Base-by-base conservation (phyloP, 345 rosid species). In the Reutealis trisperma region DNA sequence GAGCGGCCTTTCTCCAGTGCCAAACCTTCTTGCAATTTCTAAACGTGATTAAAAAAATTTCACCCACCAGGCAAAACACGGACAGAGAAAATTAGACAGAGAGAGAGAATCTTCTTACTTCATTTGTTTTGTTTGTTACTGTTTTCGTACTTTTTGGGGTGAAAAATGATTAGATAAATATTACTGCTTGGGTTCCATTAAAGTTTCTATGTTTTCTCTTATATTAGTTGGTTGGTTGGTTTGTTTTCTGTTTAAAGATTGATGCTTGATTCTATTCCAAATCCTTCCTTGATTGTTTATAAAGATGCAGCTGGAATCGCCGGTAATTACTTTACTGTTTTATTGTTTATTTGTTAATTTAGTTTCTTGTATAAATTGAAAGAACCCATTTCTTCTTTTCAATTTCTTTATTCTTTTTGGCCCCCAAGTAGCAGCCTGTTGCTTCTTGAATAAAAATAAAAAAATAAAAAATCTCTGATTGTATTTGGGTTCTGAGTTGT, bases 231-330 rank as follows among this genome's bases (percentile, higher is more conserved):
- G 37, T 34, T 34, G 37, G 7, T 54, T 54, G 58, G 58, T 54
- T 54, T 1, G 21, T 52, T 52, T 52, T 15, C 5, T 3, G 19
- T 58, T 22, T 8, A 73, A 60, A 82, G 79, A 75, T 73, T 84
- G 70, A 91, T 92, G 97, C 65, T 84, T 86, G 51, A 77, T 6
- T 77, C 75, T 57, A 45, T 73, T 72, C 49, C 73, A 19, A 21
- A 32, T 73, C 66, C 74, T 70, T 58, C 80, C 81, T 55, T 72
- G 58, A 61, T 80, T 42, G 47, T 78, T 78, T 85, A 81, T 71
- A 85, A 80, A 70, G 90, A 87, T 89, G 89, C 87, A 66, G 97
- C 95, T 67, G 98, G 98, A 84, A 78, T 90, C 70, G 93, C 89
- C 11, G 87, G 89, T 86, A 74, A 32, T 27, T 2, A 73, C 68